phyloP scores from a whole-genome alignment of 2,329 filamentous ascomycete species.

The Fusarium haematococcum region DNA sequence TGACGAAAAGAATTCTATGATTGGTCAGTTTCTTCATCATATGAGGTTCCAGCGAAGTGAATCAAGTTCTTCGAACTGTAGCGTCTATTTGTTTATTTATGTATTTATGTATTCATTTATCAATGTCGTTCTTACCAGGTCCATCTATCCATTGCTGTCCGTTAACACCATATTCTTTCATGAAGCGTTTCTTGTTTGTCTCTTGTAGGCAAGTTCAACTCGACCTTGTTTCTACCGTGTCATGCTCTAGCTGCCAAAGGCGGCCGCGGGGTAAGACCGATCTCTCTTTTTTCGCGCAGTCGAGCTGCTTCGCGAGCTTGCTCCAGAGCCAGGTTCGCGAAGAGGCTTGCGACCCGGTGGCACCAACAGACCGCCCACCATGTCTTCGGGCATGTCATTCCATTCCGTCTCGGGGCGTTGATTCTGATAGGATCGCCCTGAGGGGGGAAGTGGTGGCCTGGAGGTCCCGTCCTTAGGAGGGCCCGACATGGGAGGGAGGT shows the following conservation, averaged over 20 bases:
- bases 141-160: slow-evolving; percentile 7
- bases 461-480: slow-evolving; percentile 37
- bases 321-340: slow-evolving; percentile 52
- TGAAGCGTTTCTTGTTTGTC: slow-evolving; percentile 17
- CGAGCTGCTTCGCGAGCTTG: slow-evolving; percentile 69
- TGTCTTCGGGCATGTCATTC: slow-evolving; percentile 74
- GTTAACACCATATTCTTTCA: slow-evolving; percentile 10
- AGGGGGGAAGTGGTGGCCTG: slow-evolving; percentile 40
- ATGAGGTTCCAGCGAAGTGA: neutral
- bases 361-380: slow-evolving; percentile 56
- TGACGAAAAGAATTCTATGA: slow-evolving; percentile 20
- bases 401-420: slow-evolving; percentile 70
- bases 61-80: neutral
- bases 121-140: neutral
- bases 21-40: neutral
- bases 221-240: neutral
- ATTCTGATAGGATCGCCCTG: slow-evolving; percentile 68
- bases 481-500: slow-evolving; percentile 45
- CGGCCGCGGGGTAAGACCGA: slow-evolving; percentile 71
- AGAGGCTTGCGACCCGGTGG: slow-evolving; percentile 45
- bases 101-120: neutral
- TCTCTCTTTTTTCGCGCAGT: slow-evolving; percentile 68
- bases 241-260: slow-evolving; percentile 62
- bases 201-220: neutral
- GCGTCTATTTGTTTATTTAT: neutral